These are phyloP conservation scores for Agrocybe chaxingu DNA, from an alignment of 768 basidiomycete species.

Conservation along the genomic window DNA sequence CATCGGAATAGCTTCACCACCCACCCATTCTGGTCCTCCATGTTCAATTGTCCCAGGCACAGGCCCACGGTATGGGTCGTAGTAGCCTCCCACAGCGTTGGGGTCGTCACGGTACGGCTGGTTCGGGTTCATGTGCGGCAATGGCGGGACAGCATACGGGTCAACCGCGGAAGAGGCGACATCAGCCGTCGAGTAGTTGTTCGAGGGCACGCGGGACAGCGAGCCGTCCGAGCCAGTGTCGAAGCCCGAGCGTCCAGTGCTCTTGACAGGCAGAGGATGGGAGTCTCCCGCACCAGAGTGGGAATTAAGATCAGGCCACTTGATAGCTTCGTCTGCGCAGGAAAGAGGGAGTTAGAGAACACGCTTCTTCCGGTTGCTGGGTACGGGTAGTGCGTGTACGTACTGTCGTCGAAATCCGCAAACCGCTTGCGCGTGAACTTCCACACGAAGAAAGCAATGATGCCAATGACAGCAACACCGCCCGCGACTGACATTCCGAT, in stretches of 20 bases:
- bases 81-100: conserved; percentile 43
- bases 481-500: conserved; percentile 80
- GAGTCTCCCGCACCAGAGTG: conserved; percentile 45
- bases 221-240: conserved; percentile 62
- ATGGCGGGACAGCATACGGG: conserved; percentile 80
- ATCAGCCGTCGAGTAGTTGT: conserved; percentile 47
- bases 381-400: conserved; percentile 20
- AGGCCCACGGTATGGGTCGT: conserved; percentile 83
- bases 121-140: conserved; percentile 78
- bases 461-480: conserved; percentile 68
- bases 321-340: conserved; percentile 72
- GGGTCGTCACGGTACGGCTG: conserved; percentile 78
- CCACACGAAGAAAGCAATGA: conserved; percentile 79
- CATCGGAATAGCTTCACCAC: conserved; percentile 71
- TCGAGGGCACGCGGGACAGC: conserved; percentile 50
- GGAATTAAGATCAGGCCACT: conserved; percentile 85
- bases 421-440: conserved; percentile 82
- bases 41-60: conserved; percentile 62
- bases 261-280: conserved; percentile 65
- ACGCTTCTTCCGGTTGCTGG: background rate
- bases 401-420: conserved; percentile 75
- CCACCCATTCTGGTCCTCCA: conserved; percentile 33
- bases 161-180: conserved; percentile 48
- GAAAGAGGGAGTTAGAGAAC: conserved; percentile 6
- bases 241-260: conserved; percentile 71